A percentile compares a stretch with the other conserved stretches of the same genome.
phyloP scores from a whole-genome alignment of 2,329 filamentous ascomycete species.

The Neoscytalidium dimidiatum region DNA sequence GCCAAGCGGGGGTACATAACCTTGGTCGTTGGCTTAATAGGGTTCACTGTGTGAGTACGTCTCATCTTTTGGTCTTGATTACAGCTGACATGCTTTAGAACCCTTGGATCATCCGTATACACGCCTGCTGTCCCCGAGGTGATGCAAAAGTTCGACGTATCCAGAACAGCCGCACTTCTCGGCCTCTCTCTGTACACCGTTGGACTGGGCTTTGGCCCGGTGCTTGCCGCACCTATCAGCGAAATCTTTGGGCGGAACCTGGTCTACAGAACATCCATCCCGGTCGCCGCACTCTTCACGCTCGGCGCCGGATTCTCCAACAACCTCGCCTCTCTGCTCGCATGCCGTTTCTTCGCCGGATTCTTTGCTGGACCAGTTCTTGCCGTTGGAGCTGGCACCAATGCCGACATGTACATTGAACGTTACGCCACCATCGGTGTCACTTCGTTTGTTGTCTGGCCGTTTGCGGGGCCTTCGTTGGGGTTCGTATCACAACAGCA shows the following conservation, averaged over 20 bases:
- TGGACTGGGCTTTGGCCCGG: conserved; percentile 61
- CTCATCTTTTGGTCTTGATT: not conserved
- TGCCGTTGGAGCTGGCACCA: conserved; percentile 45
- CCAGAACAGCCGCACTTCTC: conserved; percentile 58
- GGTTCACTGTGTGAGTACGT: conserved; percentile 37
- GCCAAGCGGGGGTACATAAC: conserved; percentile 35
- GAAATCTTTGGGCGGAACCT: conserved; percentile 59
- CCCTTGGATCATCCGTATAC: conserved; percentile 57
- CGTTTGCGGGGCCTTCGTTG: conserved; percentile 42
- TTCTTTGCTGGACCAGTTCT: conserved; percentile 64
- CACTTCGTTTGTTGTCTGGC: conserved; percentile 42
- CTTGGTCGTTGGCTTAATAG: conserved; percentile 35
- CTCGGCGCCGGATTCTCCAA: conserved; percentile 57
- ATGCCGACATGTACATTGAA: conserved; percentile 41
- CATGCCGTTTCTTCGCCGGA: conserved; percentile 70
- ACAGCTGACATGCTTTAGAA: conserved; percentile 38
- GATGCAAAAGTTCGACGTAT: conserved; percentile 56
- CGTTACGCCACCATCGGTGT: conserved; percentile 36
- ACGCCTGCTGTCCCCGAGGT: conserved; percentile 51
- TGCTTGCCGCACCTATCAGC: conserved; percentile 60
- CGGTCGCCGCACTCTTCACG: conserved; percentile 57
- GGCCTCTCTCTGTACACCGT: conserved; percentile 62
- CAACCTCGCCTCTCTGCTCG: conserved; percentile 52
- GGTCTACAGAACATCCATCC: conserved; percentile 52
- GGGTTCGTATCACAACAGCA: conserved; percentile 27